These are phyloP conservation scores for Raffaelea albimanens DNA, from an alignment of 2,329 filamentous ascomycete species.

Conservation along the genomic window DNA sequence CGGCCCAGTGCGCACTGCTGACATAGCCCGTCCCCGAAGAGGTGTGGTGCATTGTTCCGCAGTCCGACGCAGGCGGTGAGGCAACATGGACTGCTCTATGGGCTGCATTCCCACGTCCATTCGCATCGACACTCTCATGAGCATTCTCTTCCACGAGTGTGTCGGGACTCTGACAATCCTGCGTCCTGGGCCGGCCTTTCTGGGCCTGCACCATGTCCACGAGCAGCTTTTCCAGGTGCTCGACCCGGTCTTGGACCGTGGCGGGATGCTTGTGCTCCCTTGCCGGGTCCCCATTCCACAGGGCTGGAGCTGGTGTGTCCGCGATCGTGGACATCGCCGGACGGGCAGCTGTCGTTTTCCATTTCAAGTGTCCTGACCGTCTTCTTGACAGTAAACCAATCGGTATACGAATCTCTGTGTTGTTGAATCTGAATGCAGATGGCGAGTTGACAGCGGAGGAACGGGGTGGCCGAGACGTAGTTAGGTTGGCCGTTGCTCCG, in stretches of 20 bases:
- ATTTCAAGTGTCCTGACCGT: neutral
- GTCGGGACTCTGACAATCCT: neutral
- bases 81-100: neutral
- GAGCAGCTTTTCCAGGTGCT: conserved; percentile 2
- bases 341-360: neutral
- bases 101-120: too few relatives aligned
- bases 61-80: conserved; percentile 1
- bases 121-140: too few relatives aligned
- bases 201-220: neutral
- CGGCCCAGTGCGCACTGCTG: conserved; percentile 4
- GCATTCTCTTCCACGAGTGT: neutral
- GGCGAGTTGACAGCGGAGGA: too few relatives aligned
- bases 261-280: neutral
- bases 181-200: too few relatives aligned
- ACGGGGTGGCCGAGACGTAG: too few relatives aligned
- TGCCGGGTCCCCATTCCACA: conserved; percentile 4
- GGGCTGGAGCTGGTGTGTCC: neutral
- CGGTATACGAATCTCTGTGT: neutral
- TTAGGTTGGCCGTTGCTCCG: too few relatives aligned
- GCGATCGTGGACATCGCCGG: neutral
- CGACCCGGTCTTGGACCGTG: neutral
- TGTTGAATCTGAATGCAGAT: neutral
- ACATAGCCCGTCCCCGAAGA: conserved; percentile 1
- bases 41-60: conserved; percentile 1
- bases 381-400: too few relatives aligned